These are phyloP conservation scores for Nannizziopsis arthrosporioides DNA, from an alignment of 2,329 filamentous ascomycete genomes.

Conservation along the genomic window DNA sequence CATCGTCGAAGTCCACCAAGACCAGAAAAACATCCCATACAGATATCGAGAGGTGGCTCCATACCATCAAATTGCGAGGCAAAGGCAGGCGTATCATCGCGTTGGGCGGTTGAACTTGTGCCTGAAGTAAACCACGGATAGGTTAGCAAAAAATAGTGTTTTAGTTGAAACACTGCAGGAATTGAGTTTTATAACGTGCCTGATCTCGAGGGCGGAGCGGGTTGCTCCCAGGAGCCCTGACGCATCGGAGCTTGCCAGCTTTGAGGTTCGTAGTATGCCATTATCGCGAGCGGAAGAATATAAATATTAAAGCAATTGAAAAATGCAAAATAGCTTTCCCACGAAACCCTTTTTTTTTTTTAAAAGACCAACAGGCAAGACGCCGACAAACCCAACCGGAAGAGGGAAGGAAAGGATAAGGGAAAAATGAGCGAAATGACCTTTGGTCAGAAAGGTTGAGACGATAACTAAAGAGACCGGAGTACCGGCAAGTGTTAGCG, in stretches of 20 bases:
- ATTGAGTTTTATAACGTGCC: conserved; percentile 38
- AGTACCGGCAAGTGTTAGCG: too few species aligned
- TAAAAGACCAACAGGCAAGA: background rate
- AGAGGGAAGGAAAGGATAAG: conserved; percentile 1
- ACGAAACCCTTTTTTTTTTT: background rate
- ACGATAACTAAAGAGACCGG: too few species aligned
- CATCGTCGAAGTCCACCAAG: too few species aligned
- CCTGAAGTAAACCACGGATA: conserved; percentile 37
- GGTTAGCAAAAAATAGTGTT: background rate
- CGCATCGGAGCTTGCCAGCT: conserved; percentile 51
- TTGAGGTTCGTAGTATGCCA: conserved; percentile 61
- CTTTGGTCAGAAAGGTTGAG: too few species aligned
- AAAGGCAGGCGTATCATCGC: conserved; percentile 68
- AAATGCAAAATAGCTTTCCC: conserved; percentile 1
- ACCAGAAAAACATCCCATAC: background rate
- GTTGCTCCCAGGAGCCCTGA: conserved; percentile 62
- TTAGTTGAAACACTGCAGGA: background rate
- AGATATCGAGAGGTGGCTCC: conserved; percentile 27
- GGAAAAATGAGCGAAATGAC: background rate
- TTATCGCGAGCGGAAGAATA: conserved; percentile 27
- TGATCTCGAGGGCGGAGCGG: conserved; percentile 59
- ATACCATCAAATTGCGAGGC: conserved; percentile 81
- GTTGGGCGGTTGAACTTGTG: conserved; percentile 60
- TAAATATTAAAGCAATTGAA: background rate
- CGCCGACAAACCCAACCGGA: conserved; percentile 1